Base-by-base conservation (phyloP, 1,139 yeast species). In the Suhomyces bokatorum region DNA sequence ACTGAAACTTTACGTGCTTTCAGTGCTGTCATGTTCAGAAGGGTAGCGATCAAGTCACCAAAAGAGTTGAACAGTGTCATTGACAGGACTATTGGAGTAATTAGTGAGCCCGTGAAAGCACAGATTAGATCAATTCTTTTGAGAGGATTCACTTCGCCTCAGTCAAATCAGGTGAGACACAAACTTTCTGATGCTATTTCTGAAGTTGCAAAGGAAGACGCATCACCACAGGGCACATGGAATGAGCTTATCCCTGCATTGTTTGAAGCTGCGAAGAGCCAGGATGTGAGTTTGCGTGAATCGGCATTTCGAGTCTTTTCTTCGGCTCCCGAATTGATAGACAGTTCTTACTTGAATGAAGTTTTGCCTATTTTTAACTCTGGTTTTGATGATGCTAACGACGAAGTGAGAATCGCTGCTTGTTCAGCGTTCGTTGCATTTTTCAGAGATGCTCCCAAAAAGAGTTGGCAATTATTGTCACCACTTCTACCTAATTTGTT, bases 171-270 rank as follows among this genome's bases (percentile, higher is more conserved):
- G 51, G 91, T 90, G 31, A 83, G 98, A 62, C 97, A 91, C 64
- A 93, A 93, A 62, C 73, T 93, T 44, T 84, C 97, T 4, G 99
- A 93, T 69, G 96, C 96, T 4, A 87, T 93, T 45, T 88, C 98
- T 1, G 98, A 91, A 64, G 81, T 93, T 34, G 95, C 97, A 3
- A 83, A 81, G 55, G 82, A 77, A 39, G 87, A 82, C 54, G 70
- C 70, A 11, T 62, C 71, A 4, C 73, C 73, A 13, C 71, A 73
- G 22, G 78, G 76, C 2, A 66, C 74, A 12, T 91, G 98, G 98
- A 79, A 83, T 26, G 91, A 87, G 39, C 75, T 91, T 39, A 68
- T 89, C 37, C 90, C 89, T 40, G 81, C 90, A 1, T 70, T 91
- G 40, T 78, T 88, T 55, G 83, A 78, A 54, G 90, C 93, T 12